Evolutionary conservation across 2,329 filamentous ascomycete genomes (phyloP).

Genomic region (Bertia moriformis): DNA sequence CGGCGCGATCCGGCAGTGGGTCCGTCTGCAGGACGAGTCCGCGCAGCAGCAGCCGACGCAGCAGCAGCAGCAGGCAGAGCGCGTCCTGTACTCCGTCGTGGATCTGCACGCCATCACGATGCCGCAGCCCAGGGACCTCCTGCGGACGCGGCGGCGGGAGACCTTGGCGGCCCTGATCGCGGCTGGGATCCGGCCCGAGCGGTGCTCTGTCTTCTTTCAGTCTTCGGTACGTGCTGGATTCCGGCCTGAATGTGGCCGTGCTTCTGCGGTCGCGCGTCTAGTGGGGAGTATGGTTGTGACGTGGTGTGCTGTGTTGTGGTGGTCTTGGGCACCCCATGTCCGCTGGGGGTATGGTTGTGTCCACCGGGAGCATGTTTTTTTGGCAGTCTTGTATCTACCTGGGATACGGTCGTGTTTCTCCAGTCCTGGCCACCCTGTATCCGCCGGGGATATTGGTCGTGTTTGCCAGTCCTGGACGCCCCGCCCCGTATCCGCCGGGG

Average conservation of each 20-base stretch:
- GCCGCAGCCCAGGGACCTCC: conserved; percentile 44
- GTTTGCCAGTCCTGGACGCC: no score
- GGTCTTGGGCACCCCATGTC: no score
- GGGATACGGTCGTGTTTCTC: no score
- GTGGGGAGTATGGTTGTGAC: background rate
- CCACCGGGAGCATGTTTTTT: no score
- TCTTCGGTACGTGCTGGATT: conserved; percentile 48
- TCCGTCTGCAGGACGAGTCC: conserved; percentile 56
- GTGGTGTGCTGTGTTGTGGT: background rate
- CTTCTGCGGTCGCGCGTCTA: background rate
- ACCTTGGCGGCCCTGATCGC: conserved; percentile 70
- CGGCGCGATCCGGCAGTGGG: conserved; percentile 79
- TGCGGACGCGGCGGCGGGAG: conserved; percentile 56
- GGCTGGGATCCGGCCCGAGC: conserved; percentile 66
- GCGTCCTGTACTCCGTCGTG: conserved; percentile 79
- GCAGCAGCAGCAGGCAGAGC: no score
- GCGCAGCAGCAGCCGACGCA: conserved; percentile 16
- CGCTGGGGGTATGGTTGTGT: no score
- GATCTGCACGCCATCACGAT: conserved; percentile 88
- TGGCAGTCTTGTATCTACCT: no score
- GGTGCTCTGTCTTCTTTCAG: conserved; percentile 70
- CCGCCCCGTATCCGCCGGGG: no score
- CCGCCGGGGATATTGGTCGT: no score
- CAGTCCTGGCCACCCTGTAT: no score
- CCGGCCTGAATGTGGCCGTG: no score